Percentiles rank a stretch among this genome's conserved stretches.
Evolutionary conservation across 176 grass and related monocot genomes (phyloP).

Genomic region (Triticum monococcum): DNA sequence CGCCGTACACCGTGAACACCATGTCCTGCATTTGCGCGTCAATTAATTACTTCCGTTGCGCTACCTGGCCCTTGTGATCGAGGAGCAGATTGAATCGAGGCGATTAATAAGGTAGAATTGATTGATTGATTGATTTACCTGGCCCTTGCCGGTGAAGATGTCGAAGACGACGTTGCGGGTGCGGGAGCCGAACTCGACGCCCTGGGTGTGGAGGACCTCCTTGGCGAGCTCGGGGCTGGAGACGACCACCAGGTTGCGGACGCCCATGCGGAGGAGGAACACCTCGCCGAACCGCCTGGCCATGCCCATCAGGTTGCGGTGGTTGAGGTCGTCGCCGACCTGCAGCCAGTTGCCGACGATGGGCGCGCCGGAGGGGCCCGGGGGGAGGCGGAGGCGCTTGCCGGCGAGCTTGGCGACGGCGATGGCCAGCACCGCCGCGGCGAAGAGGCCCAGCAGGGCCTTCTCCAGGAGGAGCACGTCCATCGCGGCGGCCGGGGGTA

Average conservation of each 20-base stretch:
- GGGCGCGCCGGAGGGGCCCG: slow-evolving; percentile 50
- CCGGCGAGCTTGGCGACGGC: slow-evolving; percentile 69
- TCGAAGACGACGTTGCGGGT: slow-evolving; percentile 96
- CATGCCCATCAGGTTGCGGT: slow-evolving; percentile 56
- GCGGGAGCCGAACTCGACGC: slow-evolving; percentile 40
- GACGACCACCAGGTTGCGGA: slow-evolving; percentile 85
- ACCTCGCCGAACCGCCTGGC: slow-evolving; percentile 79
- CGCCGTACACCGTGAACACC: slow-evolving; percentile 87
- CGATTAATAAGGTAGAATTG: too few relatives aligned
- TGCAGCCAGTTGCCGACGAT: slow-evolving; percentile 66
- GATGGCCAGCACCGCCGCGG: slow-evolving; percentile 63
- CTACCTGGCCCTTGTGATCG: too few relatives aligned
- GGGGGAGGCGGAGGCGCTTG: slow-evolving; percentile 22
- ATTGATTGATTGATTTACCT: not conserved
- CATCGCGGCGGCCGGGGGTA: slow-evolving; percentile 43
- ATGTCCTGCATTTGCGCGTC: slow-evolving; percentile 43
- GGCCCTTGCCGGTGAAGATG: slow-evolving; percentile 90
- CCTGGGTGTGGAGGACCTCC: slow-evolving; percentile 80
- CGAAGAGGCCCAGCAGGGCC: slow-evolving; percentile 83
- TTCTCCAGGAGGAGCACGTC: slow-evolving; percentile 73
- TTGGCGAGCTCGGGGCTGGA: slow-evolving; percentile 76
- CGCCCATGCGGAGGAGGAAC: slow-evolving; percentile 85
- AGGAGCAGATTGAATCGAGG: too few relatives aligned
- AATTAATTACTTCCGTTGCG: too few relatives aligned
- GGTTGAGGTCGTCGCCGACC: not conserved